Base-by-base conservation (phyloP, 495 filamentous ascomycete genomes). In the Stereocaulon alpinum region DNA sequence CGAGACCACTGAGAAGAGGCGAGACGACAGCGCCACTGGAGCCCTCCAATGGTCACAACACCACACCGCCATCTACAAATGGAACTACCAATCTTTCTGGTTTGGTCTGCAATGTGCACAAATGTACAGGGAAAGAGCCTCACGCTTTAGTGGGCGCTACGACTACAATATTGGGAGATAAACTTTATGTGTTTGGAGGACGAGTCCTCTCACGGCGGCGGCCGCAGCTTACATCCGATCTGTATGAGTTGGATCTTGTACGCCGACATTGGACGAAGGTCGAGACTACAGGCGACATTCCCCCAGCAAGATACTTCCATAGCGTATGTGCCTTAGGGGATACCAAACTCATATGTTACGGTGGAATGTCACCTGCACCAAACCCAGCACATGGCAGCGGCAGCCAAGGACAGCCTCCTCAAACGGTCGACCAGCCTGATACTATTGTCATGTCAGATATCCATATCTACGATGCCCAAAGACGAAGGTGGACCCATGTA, bases 391-490 rank as follows among this genome's bases (percentile, higher is more conserved):
- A 61, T 68, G 43, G 60, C 66, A 66, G 76, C 55, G 69, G 70
- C 67, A 51, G 69, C 58, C 65, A 74, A 54, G 64, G 73, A 48
- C 58, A 67, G 60, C 54, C 62, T 55, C 52, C 72, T 78, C 0
- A 77, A 80, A 57, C 41, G 61, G 89, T 92, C 49, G 72, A 82
- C 29, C 89, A 93, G 63, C 84, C 88, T 29, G 93, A 96, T 69
- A 87, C 96, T 9, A 84, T 92, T 6, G 93, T 98, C 56, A 95
- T 97, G 90, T 94, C 91, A 10, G 93, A 98, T 75, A 91, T 98
- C 56, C 89, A 96, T 70, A 90, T 98, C 7, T 96, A 87, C 67
- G 93, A 98, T 68, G 88, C 93, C n/a, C 78, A 82, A 7, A 85
- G 87, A 0, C 84, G 80, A 63, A 85, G 81, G 37, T 98, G 93